Conservation (phyloP, 371 early-diverging fungal genomes). For the Lichtheimia corymbifera region DNA sequence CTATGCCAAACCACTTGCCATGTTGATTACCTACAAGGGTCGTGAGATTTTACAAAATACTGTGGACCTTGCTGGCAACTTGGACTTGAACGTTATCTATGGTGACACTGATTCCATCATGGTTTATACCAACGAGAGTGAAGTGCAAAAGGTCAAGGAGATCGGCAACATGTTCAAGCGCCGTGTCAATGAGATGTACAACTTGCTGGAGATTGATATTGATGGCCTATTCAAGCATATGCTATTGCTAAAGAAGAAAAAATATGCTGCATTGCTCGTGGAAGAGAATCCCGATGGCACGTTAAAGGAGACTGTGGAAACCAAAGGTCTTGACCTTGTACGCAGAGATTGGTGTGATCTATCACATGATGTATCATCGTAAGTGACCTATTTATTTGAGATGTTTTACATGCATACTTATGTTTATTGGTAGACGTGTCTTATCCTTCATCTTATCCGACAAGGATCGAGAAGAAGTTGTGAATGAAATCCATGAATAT, state of each 20-base stretch:
- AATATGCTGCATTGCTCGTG: conserved; percentile 94
- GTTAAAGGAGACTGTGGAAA: conserved; percentile 75
- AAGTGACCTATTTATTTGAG: conserved; percentile 26
- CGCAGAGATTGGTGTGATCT: conserved; percentile 98
- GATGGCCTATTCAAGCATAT: conserved; percentile 96
- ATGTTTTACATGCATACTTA: neutral
- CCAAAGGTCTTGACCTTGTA: conserved; percentile 98
- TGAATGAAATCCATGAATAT: conserved; percentile 78
- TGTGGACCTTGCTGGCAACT: conserved; percentile 80
- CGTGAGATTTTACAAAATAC: conserved; percentile 97
- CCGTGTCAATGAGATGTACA: conserved; percentile 92
- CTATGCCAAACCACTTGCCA: conserved; percentile 98
- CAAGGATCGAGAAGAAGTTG: conserved; percentile 73
- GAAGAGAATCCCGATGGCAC: conserved; percentile 65
- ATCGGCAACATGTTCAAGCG: conserved; percentile 83
- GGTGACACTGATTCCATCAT: conserved; percentile 99
- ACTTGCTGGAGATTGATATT: conserved; percentile 95
- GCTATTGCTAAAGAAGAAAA: conserved; percentile 99
- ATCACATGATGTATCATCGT: conserved; percentile 85
- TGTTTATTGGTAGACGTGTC: conserved; percentile 54
- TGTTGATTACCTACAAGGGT: conserved; percentile 97
- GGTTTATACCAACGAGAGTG: conserved; percentile 92
- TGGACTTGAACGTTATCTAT: conserved; percentile 94
- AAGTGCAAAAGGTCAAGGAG: conserved; percentile 77
- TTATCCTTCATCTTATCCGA: conserved; percentile 79